Base-by-base conservation (phyloP, 2,329 filamentous ascomycete species). In the Epichloe sibirici region DNA sequence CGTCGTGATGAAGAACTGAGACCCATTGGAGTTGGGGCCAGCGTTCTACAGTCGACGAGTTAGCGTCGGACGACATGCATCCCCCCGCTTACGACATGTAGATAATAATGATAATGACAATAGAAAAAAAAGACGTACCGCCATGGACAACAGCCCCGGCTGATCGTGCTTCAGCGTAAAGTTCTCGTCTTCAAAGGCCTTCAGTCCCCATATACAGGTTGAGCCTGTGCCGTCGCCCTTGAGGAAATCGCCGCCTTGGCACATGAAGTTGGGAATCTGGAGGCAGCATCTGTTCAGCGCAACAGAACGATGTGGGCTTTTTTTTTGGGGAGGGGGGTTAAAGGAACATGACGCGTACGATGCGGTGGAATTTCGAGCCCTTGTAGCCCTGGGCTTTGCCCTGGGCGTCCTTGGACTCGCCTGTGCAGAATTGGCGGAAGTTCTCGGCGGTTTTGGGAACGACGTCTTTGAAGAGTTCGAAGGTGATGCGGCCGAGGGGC, bases 1-100 rank as follows among this genome's bases (percentile, higher is more conserved):
- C 0, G 88, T 93, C 2, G 90, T 96, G 72, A 97, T 91, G 76
- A 98, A 98, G 76, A 98, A 98, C 65, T 97, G 93, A 55, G 83
- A 90, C 39, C 93, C 93, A 68, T 97, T 97, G 58, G 88, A 91
- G 70, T 96, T 86, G 51, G 88, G 86, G 1, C 91, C 91, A 31
- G 87, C 86, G 66, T 96, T 96, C 85, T 93, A 56, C 6, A 40
- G 5, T 21, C 49, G 55, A 45, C 43, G 34, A 28, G 23, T 49
- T 21, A 44, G 56, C 38, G 15, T 7, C 28, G 28, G 9, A 31
- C 28, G 28, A 1, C 28, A 31, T 31, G 28, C 28, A 31, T 31
- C 8, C 28, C 28, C 8, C 28, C 28, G 28, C 28, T 31, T 11
- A 28, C 15, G 15, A 11, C 15, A 47, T n/a, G 8, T 5, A 2